Conservation (phyloP, 768 basidiomycete genomes). For the Leccinellum luteum region DNA sequence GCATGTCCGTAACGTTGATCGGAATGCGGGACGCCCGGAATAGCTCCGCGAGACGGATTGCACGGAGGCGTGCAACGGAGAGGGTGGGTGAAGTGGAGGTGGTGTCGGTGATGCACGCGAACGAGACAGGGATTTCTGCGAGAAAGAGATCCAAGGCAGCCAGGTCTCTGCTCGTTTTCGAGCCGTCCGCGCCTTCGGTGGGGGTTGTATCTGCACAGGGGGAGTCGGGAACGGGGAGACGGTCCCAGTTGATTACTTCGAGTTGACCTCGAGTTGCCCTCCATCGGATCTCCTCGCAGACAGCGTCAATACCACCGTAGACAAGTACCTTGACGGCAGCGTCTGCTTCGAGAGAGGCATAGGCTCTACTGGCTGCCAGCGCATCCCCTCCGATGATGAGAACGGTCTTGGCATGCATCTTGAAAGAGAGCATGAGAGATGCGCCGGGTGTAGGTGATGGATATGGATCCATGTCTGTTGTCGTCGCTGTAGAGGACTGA, state of each 20-base stretch:
- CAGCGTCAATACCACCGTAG: conserved; percentile 42
- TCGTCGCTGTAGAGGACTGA: neutral
- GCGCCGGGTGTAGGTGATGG: conserved; percentile 55
- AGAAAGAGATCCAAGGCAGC: conserved; percentile 51
- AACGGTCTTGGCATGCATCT: conserved; percentile 47
- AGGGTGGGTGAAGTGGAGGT: conserved; percentile 43
- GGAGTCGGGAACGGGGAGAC: conserved; percentile 37
- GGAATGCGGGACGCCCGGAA: conserved; percentile 63
- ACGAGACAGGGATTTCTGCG: conserved; percentile 30
- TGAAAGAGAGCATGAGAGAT: conserved; percentile 78
- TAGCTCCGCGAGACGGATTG: conserved; percentile 51
- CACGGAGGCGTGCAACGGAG: conserved; percentile 40
- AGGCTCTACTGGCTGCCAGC: conserved; percentile 83
- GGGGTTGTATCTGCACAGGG: conserved; percentile 4
- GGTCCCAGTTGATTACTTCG: conserved; percentile 53
- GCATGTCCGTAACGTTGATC: conserved; percentile 86
- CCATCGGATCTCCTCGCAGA: conserved; percentile 75
- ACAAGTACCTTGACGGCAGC: conserved; percentile 66
- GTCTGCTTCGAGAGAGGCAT: conserved; percentile 78
- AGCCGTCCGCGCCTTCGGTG: neutral
- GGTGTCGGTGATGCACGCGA: conserved; percentile 86
- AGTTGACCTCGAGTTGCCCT: conserved; percentile 56
- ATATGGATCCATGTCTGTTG: conserved; percentile 30
- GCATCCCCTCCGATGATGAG: conserved; percentile 77
- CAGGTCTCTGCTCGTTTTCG: conserved; percentile 34